Evolutionary conservation across 495 filamentous ascomycete genomes (phyloP), one percentile per base, ranked within the genome.

Genomic region (Trypethelium eluteriae): DNA sequence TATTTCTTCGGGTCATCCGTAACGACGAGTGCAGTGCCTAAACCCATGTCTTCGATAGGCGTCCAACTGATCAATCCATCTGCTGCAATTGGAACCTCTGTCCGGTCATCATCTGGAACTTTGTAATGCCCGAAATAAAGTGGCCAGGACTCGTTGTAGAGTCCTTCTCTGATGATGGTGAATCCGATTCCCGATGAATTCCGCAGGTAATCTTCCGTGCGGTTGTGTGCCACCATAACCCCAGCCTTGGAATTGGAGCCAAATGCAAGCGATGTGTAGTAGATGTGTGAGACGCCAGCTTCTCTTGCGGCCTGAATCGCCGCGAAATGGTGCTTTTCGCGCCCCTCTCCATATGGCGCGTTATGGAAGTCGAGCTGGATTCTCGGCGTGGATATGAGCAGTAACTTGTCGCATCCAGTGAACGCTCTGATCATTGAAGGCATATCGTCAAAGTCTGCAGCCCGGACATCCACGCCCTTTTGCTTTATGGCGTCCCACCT

Each of bases 171-270:
- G 38, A 89, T 71, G 10, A 77, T 63, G 0, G 86, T 89, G 49
- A 78, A 81, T 18, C 76, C 76, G 1, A 83, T 67, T 3, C 69
- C 70, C 1, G 2, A 74, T 62, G 16, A 76, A 67, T 50, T 34
- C 41, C n/a, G 25, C 11, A 90, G 79, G 69, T 85, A 86, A 5
- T 72, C 70, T 69, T 91, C 86, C 0, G 87, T 88, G 57, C 76
- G 76, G 16, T 88, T 78, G 70, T 91, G 88, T 11, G 88, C 87
- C 39, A 81, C 82, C 88, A 90, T 91, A 2, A 91, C 87, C 41
- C 80, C 74, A 6, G 82, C 83, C 16, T 80, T 74, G 39, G 76
- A 79, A 14, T 75, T 74, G 4, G 84, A 79, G 2, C 64, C 74
- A 67, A 88, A 88, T 0, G 78, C 87, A 5, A 91, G 82, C 9